Conservation (phyloP, 2,329 filamentous ascomycete species). For the Fusarium pseudonygamai region DNA sequence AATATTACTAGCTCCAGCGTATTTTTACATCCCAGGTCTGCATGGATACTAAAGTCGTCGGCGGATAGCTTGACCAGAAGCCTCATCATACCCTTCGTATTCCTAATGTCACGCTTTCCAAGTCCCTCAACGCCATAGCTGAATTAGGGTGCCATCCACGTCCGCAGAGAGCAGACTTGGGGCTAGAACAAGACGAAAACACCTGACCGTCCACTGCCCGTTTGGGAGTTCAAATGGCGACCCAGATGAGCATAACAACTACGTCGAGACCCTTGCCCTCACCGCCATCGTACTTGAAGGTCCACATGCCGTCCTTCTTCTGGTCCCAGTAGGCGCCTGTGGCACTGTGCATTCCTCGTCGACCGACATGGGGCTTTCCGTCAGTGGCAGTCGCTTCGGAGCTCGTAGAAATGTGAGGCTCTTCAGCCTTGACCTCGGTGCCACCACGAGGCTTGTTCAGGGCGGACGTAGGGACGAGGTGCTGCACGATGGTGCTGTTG, state of each 20-base stretch:
- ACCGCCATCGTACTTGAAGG: slow-evolving; percentile 81
- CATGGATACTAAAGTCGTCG: slow-evolving; percentile 37
- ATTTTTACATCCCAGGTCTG: slow-evolving; percentile 43
- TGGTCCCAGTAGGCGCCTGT: slow-evolving; percentile 91
- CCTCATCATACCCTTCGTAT: slow-evolving; percentile 38
- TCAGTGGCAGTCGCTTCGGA: slow-evolving; percentile 66
- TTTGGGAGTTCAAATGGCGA: slow-evolving; percentile 64
- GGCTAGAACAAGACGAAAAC: slow-evolving; percentile 7
- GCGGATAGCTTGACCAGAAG: slow-evolving; percentile 38
- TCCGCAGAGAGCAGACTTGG: slow-evolving; percentile 18
- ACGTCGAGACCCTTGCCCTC: slow-evolving; percentile 75
- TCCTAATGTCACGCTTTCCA: slow-evolving; percentile 41
- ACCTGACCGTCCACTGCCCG: slow-evolving; percentile 3
- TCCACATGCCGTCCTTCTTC: slow-evolving; percentile 91
- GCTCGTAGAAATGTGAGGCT: slow-evolving; percentile 66
- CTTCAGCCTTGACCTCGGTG: slow-evolving; percentile 57
- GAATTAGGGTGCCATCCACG: slow-evolving; percentile 38
- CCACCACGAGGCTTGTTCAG: slow-evolving; percentile 68
- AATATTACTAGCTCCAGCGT: slow-evolving; percentile 34
- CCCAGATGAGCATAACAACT: slow-evolving; percentile 80
- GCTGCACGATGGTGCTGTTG: slow-evolving; percentile 98
- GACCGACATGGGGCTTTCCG: slow-evolving; percentile 77
- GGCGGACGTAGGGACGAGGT: slow-evolving; percentile 75
- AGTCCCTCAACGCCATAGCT: slow-evolving; percentile 43
- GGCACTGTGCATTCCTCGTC: slow-evolving; percentile 89